phyloP scores from a whole-genome alignment of 495 filamentous ascomycete species.

The Emericellopsis terricola region DNA sequence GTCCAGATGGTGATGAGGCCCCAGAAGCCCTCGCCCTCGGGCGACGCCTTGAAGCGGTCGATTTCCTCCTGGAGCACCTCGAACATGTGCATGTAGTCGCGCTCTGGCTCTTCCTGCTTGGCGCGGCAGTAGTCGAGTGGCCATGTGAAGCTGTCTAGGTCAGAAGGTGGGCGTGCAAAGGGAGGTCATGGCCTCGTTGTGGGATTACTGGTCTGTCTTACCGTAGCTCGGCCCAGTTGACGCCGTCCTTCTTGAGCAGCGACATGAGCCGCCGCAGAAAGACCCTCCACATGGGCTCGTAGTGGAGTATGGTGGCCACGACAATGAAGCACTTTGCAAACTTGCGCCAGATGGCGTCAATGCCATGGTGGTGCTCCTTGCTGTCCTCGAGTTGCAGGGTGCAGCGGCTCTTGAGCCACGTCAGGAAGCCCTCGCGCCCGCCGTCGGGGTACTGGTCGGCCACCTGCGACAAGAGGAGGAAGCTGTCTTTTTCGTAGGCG shows the following conservation, averaged over 20 bases:
- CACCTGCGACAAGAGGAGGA: conserved; percentile 40
- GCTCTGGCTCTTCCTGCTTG: conserved; percentile 39
- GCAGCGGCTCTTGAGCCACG: conserved; percentile 61
- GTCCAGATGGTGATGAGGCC: conserved; percentile 84
- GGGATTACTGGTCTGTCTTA: conserved; percentile 7
- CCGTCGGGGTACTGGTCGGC: conserved; percentile 57
- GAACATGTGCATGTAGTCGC: conserved; percentile 46
- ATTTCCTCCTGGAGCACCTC: conserved; percentile 60
- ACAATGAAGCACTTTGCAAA: conserved; percentile 54
- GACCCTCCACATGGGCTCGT: conserved; percentile 77
- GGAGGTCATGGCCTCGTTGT: background rate
- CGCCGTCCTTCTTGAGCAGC: conserved; percentile 54
- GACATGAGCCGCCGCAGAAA: conserved; percentile 51
- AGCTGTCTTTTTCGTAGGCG: conserved; percentile 35
- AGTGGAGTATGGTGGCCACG: conserved; percentile 56
- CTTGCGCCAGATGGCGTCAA: conserved; percentile 62
- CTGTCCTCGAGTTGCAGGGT: conserved; percentile 53
- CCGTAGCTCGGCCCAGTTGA: conserved; percentile 62
- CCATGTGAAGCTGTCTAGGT: conserved; percentile 32
- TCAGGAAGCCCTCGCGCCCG: conserved; percentile 49
- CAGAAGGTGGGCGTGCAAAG: background rate
- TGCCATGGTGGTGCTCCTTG: conserved; percentile 62
- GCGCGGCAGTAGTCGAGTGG: conserved; percentile 38
- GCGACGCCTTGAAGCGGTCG: conserved; percentile 47
- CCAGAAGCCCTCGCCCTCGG: conserved; percentile 57